Conservation (phyloP, 2,329 filamentous ascomycete genomes). For the Setomelanomma holmii region DNA sequence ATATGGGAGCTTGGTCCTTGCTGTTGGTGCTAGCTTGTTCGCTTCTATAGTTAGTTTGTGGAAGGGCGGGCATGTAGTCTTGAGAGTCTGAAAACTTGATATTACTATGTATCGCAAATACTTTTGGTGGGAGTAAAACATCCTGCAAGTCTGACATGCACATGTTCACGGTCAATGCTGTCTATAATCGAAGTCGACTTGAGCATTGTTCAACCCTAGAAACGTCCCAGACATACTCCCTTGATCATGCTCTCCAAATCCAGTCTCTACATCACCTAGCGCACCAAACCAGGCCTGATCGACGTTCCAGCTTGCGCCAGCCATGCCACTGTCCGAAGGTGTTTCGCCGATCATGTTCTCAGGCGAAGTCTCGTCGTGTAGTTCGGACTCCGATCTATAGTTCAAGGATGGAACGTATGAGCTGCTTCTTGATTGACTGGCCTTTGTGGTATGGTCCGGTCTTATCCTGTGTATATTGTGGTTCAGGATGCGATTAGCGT, state of each 20-base stretch:
- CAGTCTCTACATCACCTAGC: background rate
- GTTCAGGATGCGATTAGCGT: slow-evolving; percentile 8
- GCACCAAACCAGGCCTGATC: slow-evolving; percentile 11
- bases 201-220: background rate
- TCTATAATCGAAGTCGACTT: background rate
- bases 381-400: slow-evolving; percentile 12
- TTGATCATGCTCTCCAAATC: background rate
- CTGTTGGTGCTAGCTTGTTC: no score
- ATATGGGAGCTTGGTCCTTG: no score
- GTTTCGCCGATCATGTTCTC: slow-evolving; percentile 9
- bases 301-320: slow-evolving; percentile 1
- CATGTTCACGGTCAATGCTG: no score
- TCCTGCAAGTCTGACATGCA: background rate
- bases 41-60: no score
- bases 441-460: background rate
- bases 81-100: no score
- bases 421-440: background rate
- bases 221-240: background rate
- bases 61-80: no score
- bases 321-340: slow-evolving; percentile 6
- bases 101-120: no score
- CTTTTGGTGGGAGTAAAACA: no score
- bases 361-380: slow-evolving; percentile 11
- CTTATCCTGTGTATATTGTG: background rate
- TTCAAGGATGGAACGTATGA: background rate